Conservation (phyloP, 2,329 filamentous ascomycete species). For the Aphanocladium album region DNA sequence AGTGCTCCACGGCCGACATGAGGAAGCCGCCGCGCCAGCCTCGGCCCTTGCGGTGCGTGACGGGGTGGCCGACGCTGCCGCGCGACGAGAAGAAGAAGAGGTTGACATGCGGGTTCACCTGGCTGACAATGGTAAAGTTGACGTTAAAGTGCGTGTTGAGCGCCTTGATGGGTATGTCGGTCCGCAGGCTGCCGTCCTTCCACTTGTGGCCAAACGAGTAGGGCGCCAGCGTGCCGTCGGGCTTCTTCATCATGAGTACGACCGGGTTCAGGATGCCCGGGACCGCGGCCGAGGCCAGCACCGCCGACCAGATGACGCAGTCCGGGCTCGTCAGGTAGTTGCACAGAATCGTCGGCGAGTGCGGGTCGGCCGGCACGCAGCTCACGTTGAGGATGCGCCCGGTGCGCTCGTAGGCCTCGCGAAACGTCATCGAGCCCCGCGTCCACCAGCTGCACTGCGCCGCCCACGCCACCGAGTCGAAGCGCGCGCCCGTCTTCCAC, state of each 20-base stretch:
- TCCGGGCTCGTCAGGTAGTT: constrained; percentile 95
- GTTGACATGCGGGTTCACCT: constrained; percentile 96
- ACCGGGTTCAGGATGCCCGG: constrained; percentile 94
- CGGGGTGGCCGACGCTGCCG: constrained; percentile 84
- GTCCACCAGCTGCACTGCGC: constrained; percentile 83
- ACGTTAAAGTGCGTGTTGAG: constrained; percentile 97
- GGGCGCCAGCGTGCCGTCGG: constrained; percentile 70
- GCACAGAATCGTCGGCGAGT: constrained; percentile 84
- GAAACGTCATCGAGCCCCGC: constrained; percentile 85
- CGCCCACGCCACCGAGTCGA: constrained; percentile 92
- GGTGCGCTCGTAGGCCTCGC: constrained; percentile 88
- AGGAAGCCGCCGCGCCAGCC: constrained; percentile 96
- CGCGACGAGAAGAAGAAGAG: constrained; percentile 97
- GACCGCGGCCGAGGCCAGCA: constrained; percentile 89
- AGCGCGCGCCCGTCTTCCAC: constrained; percentile 89
- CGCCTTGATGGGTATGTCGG: constrained; percentile 90
- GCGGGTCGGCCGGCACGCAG: constrained; percentile 91
- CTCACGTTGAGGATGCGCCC: constrained; percentile 93
- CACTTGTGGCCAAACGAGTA: constrained; percentile 99
- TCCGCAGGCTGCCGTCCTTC: constrained; percentile 94
- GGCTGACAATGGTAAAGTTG: constrained; percentile 84
- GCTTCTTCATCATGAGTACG: constrained; percentile 84
- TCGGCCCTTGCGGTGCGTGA: constrained; percentile 86
- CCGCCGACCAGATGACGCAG: constrained; percentile 97
- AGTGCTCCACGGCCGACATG: constrained; percentile 87